Conservation (phyloP, 345 rosid genomes). For the Populus ilicifolia region DNA sequence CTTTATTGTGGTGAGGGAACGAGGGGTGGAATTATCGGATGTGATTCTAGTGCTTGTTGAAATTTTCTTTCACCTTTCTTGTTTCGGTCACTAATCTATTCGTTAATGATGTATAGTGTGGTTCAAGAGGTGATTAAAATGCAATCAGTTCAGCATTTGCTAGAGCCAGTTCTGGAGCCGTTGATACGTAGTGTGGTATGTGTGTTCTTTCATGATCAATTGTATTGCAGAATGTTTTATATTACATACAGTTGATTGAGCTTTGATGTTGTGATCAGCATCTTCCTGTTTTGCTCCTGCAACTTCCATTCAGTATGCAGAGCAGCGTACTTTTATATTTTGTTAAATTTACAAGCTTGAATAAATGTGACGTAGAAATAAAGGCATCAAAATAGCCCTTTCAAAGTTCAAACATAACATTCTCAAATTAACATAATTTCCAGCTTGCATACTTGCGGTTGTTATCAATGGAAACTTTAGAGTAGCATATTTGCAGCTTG, state of each 20-base stretch:
- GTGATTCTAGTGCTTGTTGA: neutral
- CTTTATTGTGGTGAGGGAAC: neutral
- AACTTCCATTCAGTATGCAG: neutral
- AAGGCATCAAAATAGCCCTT: neutral
- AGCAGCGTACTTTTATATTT: neutral
- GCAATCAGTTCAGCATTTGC: constrained; percentile 60
- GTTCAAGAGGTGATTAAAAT: constrained; percentile 85
- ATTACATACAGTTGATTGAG: neutral
- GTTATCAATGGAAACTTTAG: neutral
- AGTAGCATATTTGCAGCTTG: neutral
- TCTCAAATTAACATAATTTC: neutral
- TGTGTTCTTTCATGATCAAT: constrained; percentile 3
- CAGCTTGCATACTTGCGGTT: neutral
- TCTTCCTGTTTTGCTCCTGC: neutral
- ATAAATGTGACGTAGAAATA: neutral
- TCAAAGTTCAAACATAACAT: neutral
- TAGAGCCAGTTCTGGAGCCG: constrained; percentile 91
- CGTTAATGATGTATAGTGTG: constrained; percentile 51
- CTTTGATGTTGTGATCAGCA: neutral
- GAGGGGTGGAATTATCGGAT: neutral
- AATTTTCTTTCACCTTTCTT: neutral
- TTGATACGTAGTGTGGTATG: constrained; percentile 94
- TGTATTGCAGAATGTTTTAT: neutral
- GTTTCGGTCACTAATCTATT: constrained; percentile 18
- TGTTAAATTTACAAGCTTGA: neutral